Evolutionary conservation across 2,329 filamentous ascomycete species (phyloP).

Genomic region (Pseudogymnoascus sp.): DNA sequence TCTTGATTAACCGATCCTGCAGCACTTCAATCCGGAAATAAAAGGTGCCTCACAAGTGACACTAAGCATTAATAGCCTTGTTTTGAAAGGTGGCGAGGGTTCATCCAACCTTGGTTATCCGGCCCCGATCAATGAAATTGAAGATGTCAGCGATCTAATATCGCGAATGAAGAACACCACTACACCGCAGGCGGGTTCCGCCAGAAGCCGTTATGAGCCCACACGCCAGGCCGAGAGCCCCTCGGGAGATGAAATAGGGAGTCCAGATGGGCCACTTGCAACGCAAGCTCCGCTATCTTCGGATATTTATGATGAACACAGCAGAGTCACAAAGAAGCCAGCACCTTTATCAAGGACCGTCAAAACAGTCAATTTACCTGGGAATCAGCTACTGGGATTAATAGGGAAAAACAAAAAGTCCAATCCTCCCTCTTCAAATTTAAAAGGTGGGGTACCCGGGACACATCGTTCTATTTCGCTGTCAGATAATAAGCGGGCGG

Average conservation of each 20-base stretch:
- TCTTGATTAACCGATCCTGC: not conserved
- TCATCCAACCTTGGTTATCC: constrained; percentile 4
- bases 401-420: not conserved
- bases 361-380: not conserved
- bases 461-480: not conserved
- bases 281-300: not conserved
- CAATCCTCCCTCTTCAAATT: not conserved
- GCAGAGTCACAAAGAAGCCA: not conserved
- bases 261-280: not conserved
- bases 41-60: not conserved
- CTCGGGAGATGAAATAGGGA: not conserved
- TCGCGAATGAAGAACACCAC: not conserved
- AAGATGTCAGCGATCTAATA: not conserved
- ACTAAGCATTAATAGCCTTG: not conserved
- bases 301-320: no score
- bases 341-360: not conserved
- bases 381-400: not conserved
- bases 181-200: not conserved
- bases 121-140: not conserved
- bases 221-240: not conserved
- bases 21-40: not conserved
- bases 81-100: constrained; percentile 2
- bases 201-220: not conserved
- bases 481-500: not conserved
- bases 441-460: not conserved